These are phyloP conservation scores for Neurospora africana DNA, from an alignment of 495 filamentous ascomycete genomes.

Conservation along the genomic window DNA sequence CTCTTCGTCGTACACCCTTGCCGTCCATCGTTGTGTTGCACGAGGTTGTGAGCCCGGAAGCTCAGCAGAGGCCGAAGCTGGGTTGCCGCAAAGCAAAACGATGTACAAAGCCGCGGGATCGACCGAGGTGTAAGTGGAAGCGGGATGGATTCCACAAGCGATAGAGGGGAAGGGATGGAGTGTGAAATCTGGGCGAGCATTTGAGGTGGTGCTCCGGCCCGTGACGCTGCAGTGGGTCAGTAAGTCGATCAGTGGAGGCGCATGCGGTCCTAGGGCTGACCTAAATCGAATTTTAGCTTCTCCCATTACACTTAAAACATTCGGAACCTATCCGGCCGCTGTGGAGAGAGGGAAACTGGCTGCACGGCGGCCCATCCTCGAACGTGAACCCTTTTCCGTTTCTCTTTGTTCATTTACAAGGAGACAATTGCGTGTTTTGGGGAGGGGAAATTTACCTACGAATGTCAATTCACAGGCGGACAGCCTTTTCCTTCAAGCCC, in stretches of 20 bases:
- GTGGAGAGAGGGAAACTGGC: neutral
- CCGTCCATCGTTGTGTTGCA: conserved; percentile 18
- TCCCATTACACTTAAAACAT: neutral
- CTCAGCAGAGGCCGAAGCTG: neutral
- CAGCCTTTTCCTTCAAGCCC: neutral
- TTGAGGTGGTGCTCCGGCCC: neutral
- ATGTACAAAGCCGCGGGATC: conserved; percentile 1
- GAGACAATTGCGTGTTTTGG: neutral
- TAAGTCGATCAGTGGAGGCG: neutral
- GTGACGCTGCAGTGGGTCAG: neutral
- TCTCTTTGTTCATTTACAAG: too few relatives aligned
- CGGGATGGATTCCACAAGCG: neutral
- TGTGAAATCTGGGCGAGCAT: neutral
- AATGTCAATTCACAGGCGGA: neutral
- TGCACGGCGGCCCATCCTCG: neutral
- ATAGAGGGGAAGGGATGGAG: neutral
- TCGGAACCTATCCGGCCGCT: neutral
- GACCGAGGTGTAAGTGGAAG: neutral
- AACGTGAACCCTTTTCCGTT: neutral
- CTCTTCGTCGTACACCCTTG: conserved; percentile 6
- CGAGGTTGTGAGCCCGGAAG: conserved; percentile 8
- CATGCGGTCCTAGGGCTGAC: neutral
- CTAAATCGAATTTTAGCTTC: neutral
- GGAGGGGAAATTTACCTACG: neutral
- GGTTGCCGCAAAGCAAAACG: neutral